Conservation (phyloP, 371 early-diverging fungal genomes). For the Mortierella sp. region DNA sequence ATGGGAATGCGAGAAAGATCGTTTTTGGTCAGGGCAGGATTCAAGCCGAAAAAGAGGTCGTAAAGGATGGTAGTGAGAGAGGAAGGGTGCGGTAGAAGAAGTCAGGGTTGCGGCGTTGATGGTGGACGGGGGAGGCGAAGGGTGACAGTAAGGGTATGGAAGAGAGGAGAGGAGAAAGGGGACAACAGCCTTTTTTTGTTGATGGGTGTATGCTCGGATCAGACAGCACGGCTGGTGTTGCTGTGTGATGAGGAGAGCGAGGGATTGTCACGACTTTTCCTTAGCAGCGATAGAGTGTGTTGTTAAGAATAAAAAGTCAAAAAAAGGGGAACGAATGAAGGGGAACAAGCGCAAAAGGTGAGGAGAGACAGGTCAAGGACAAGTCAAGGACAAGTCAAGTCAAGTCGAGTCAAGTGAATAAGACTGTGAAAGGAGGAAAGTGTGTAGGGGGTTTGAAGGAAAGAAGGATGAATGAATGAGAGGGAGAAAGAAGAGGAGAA, state of each 20-base stretch:
- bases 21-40: background rate
- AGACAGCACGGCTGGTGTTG: background rate
- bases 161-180: background rate
- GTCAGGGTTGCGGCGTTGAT: no score
- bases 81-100: no score
- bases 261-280: background rate
- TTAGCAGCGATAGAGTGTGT: background rate
- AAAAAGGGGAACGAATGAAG: conserved; percentile 2
- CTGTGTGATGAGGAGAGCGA: background rate
- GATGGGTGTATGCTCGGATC: background rate
- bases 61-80: background rate
- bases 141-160: no score
- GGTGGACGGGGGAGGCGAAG: no score
- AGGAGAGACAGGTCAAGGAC: background rate
- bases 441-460: background rate
- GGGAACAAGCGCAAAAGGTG: no score
- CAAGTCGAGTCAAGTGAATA: background rate
- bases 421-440: background rate
- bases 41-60: conserved; percentile 1
- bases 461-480: background rate
- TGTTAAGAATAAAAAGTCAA: no score
- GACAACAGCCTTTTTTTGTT: background rate
- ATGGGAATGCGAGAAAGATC: background rate
- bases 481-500: background rate
- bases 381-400: background rate